phyloP scores from a whole-genome alignment of 2,329 filamentous ascomycete species.

The Fusarium nanum region DNA sequence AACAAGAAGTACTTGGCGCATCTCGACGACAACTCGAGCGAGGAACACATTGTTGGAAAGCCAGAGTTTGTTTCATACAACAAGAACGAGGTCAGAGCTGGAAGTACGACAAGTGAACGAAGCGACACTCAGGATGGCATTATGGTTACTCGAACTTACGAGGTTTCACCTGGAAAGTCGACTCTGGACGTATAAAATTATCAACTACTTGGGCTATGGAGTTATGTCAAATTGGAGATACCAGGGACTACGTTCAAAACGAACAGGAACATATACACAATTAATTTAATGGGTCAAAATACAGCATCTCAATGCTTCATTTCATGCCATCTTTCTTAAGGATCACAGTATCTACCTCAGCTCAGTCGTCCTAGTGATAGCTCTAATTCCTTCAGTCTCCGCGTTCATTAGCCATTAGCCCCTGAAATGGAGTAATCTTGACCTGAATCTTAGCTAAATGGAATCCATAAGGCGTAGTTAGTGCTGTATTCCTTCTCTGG shows the following conservation, averaged over 20 bases:
- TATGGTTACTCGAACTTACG: constrained; percentile 44
- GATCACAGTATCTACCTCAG: not conserved
- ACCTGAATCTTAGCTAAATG: not conserved
- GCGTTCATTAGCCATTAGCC: not conserved
- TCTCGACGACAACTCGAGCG: constrained; percentile 48
- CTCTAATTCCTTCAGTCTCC: not conserved
- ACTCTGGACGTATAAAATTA: constrained; percentile 40
- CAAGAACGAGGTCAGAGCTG: constrained; percentile 39
- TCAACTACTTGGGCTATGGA: not conserved
- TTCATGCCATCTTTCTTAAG: no score
- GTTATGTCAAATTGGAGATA: constrained; percentile 7
- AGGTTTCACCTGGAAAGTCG: constrained; percentile 41
- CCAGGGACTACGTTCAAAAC: not conserved
- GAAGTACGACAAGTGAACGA: constrained; percentile 38
- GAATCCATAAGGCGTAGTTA: not conserved
- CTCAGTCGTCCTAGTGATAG: not conserved
- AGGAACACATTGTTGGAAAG: constrained; percentile 48
- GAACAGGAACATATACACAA: not conserved
- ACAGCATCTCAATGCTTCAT: not conserved
- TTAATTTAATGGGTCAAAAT: not conserved
- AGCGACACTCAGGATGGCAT: constrained; percentile 37
- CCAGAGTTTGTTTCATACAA: constrained; percentile 32
- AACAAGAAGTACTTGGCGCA: constrained; percentile 42
- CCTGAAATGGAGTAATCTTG: not conserved
- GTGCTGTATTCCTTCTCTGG: not conserved